These are phyloP conservation scores for Orbilia quercus DNA, from an alignment of 2,329 filamentous ascomycete species.

Conservation along the genomic window DNA sequence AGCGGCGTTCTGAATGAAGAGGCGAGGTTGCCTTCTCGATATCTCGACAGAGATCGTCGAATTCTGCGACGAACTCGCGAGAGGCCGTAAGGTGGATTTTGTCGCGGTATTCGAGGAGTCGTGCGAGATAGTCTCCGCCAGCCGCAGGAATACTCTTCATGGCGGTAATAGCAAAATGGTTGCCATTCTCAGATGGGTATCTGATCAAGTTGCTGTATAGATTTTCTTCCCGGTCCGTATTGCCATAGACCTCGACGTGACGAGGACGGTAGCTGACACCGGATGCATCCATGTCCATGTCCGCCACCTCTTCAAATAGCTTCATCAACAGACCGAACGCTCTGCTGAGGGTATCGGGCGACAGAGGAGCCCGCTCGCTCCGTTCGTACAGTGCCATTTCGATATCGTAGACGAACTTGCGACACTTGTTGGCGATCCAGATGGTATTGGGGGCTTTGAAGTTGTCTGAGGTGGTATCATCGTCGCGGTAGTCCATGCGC, in stretches of 20 bases:
- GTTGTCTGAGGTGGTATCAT: constrained; percentile 34
- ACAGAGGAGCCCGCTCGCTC: background rate
- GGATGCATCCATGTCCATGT: constrained; percentile 24
- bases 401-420: constrained; percentile 35
- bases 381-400: constrained; percentile 26
- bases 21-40: constrained; percentile 1
- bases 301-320: constrained; percentile 28
- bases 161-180: constrained; percentile 32
- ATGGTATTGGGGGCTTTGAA: constrained; percentile 37
- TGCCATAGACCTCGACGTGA: constrained; percentile 8
- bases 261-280: constrained; percentile 24
- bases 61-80: constrained; percentile 18
- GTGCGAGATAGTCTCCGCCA: constrained; percentile 12
- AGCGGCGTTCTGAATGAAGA: background rate
- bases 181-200: constrained; percentile 10
- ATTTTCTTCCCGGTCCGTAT: constrained; percentile 30
- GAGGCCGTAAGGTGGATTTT: constrained; percentile 29
- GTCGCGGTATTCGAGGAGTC: constrained; percentile 3
- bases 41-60: constrained; percentile 35
- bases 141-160: constrained; percentile 32
- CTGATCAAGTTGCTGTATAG: constrained; percentile 42
- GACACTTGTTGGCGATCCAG: constrained; percentile 23
- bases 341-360: constrained; percentile 13
- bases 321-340: constrained; percentile 36
- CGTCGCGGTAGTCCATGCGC: constrained; percentile 28